These are phyloP conservation scores for Nemania sp. DNA, from an alignment of 2,329 filamentous ascomycete genomes.

Conservation along the genomic window DNA sequence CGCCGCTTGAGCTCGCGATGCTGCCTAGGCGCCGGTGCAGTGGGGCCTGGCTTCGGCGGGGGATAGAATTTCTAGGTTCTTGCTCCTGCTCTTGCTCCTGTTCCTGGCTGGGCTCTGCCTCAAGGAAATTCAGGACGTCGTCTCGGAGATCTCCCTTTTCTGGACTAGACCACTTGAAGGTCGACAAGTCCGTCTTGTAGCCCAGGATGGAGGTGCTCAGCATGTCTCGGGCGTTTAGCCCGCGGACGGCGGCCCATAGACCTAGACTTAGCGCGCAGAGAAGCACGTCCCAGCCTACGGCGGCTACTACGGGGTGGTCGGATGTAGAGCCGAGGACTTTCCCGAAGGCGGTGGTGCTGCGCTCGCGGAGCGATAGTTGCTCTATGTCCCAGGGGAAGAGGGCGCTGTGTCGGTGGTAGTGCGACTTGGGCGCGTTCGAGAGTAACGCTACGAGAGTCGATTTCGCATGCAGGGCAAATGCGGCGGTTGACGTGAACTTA, in stretches of 20 bases:
- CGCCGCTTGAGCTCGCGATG: conserved; percentile 41
- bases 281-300: conserved; percentile 69
- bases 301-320: conserved; percentile 69
- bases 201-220: conserved; percentile 55
- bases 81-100: conserved; percentile 21
- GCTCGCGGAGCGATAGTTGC: conserved; percentile 58
- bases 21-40: conserved; percentile 43
- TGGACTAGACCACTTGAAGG: not conserved
- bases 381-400: conserved; percentile 61
- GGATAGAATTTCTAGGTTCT: conserved; percentile 42
- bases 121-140: not conserved
- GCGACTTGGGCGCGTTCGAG: conserved; percentile 61
- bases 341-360: conserved; percentile 58
- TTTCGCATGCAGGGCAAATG: conserved; percentile 60
- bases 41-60: conserved; percentile 39
- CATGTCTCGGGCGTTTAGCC: conserved; percentile 63
- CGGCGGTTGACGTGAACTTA: conserved; percentile 58
- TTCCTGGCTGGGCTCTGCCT: conserved; percentile 31
- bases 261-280: conserved; percentile 66
- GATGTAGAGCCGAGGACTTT: conserved; percentile 63
- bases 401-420: conserved; percentile 62
- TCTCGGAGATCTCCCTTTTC: conserved; percentile 8
- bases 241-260: conserved; percentile 67
- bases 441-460: conserved; percentile 58
- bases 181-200: conserved; percentile 35